Base-by-base conservation (phyloP, 31 red algal genomes). In the Odonthalia washingtoniensis region DNA sequence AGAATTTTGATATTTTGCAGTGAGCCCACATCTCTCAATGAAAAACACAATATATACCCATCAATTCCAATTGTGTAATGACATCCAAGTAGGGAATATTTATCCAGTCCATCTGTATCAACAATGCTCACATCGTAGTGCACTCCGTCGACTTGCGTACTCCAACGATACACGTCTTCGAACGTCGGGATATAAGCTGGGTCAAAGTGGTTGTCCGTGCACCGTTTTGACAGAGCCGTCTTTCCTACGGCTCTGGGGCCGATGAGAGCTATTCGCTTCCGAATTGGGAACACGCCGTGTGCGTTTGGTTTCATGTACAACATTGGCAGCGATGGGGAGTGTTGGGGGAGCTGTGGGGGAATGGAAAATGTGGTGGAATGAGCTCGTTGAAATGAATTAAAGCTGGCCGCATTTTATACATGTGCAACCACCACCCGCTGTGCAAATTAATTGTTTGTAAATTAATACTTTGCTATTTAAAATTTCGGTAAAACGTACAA, bases 11-110 rank as follows among this genome's bases (percentile, higher is more conserved):
- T 75, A 62, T 91, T 70, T 18, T 98, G 80, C 27, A 96, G 96
- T 30, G 96, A 94, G 26, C 24, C 75, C 26, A 76, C 77, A 73
- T 95, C 90, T 21, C 82, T 45, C 5, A 98, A 82, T n/a, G 93
- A 95, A 68, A 91, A 98, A 46, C 95, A 76, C 38, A 98, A 81
- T 18, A 98, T 68, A 65, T 96, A 98, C 32, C 94, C 96, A 86
- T 96, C 89, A 46, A 98, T 63, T 46, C 96, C 96, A 38, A 95
- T 98, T 45, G 95, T 95, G 40, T 82, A 92, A 38, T 95, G 96
- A 2, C 82, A 75, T 12, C 94, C 94, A 82, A 96, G 89, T 26
- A 79, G 41, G 36, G 96, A 94, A 70, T 72, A 80, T 74, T 96
- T 94, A 67, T 98, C 96, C 83, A 96, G 96, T 5, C 96, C 96